Percentiles rank a stretch among this genome's conserved stretches.
Evolutionary conservation across 495 filamentous ascomycete genomes (phyloP).

Genomic region (Penicillium robsamsonii): DNA sequence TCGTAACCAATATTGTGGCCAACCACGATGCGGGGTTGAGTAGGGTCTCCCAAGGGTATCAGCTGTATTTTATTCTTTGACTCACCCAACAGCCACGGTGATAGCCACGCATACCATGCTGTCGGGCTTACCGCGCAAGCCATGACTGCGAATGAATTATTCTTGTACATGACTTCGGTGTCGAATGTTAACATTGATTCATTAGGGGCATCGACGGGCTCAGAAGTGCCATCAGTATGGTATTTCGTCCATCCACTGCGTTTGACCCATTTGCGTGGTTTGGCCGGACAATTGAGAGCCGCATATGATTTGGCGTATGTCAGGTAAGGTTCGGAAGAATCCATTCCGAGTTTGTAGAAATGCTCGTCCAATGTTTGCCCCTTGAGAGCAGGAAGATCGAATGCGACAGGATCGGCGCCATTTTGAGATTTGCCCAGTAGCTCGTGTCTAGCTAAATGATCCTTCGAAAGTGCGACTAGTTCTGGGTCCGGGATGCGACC

Average conservation of each 20-base stretch:
- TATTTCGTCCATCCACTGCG: slow-evolving; percentile 95
- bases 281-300: slow-evolving; percentile 60
- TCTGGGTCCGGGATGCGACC: slow-evolving; percentile 58
- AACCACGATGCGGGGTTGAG: slow-evolving; percentile 69
- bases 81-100: slow-evolving; percentile 89
- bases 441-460: slow-evolving; percentile 83
- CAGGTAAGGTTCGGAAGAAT: slow-evolving; percentile 86
- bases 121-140: slow-evolving; percentile 85
- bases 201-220: slow-evolving; percentile 70
- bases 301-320: slow-evolving; percentile 71
- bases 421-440: slow-evolving; percentile 88
- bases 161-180: slow-evolving; percentile 94
- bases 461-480: slow-evolving; percentile 72
- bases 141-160: slow-evolving; percentile 90
- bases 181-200: slow-evolving; percentile 88
- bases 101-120: slow-evolving; percentile 96
- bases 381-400: slow-evolving; percentile 77
- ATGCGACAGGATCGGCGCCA: slow-evolving; percentile 69
- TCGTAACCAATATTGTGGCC: slow-evolving; percentile 98
- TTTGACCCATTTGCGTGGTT: slow-evolving; percentile 75
- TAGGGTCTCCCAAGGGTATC: slow-evolving; percentile 78
- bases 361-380: slow-evolving; percentile 88
- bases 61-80: slow-evolving; percentile 73
- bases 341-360: slow-evolving; percentile 86
- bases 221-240: slow-evolving; percentile 63